Base-by-base conservation (phyloP, 768 basidiomycete genomes). In the Calocybe indica region DNA sequence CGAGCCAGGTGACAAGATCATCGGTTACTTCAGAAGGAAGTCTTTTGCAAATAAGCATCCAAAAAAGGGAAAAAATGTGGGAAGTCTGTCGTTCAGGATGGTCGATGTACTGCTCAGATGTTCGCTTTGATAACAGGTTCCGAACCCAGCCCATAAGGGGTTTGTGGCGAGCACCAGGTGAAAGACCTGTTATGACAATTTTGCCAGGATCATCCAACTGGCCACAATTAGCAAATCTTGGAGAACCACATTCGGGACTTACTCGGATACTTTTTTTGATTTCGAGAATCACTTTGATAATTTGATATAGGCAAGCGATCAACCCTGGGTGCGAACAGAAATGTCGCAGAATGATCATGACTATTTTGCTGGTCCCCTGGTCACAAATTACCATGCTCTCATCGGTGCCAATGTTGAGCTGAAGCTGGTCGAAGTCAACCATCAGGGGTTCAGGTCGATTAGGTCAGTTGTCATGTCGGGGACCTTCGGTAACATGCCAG, bases 141-240 rank as follows among this genome's bases (percentile, higher is more conserved):
- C 47, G 15, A 5, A 51, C 58, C 56, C 56, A 57, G 12, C 55
- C 34, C 30, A 59, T 55, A 1, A 12, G 13, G 32, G 53, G 53
- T 15, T 10, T 4, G n/a, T 46, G 48, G 3, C 46, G 37, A 1
- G 45, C 38, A 5, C 54, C 53, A 11, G 58, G 52, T 5, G 53
- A 55, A 35, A 49, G 55, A 8, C 53, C 55, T 5, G 48, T 37
- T n/a, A 46, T 45, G 2, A 45, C 40, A 1, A 56, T 37, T 9
- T 34, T 43, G 6, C 55, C 55, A 14, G 55, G 46, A 38, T 58
- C 55, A 28, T 58, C 53, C 6, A 52, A 39, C 53, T 57, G 15
- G n/a, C 35, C 9, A 37, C n/a, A 37, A n/a, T 37, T 37, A 37
- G 9, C 9, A 37, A 37, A 9, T 9, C n/a, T 9, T 37, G 9